Evolutionary conservation across 352 stramenopile species (phyloP), one percentile per base, ranked within the genome.

Genomic region (Phytopythium helicoides): DNA sequence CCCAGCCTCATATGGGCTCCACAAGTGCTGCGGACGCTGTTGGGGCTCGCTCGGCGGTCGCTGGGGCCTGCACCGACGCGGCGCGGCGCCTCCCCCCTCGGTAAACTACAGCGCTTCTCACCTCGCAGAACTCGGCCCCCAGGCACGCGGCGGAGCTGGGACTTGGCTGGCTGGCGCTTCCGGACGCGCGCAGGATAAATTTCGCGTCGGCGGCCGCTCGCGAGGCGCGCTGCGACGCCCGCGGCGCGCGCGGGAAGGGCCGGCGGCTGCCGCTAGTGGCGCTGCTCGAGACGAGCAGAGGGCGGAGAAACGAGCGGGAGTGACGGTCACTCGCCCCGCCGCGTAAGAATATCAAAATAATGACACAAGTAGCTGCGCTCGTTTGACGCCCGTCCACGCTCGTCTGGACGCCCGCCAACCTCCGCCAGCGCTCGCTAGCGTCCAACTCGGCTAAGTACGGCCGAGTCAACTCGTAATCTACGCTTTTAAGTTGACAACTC

Each of bases 81-180:
- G 44, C 41, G 8, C n/a, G 15, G 18, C 34, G 28, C 28, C 28
- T 19, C 37, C 57, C 54, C 57, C 49, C 44, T 66, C 40, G 26
- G 47, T 71, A 73, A 73, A 66, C 56, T 75, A 73, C 66, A 33
- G 33, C 25, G 10, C 50, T 66, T 60, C 62, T 68, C 75, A 79
- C 69, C 69, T 79, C 23, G 50, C 23, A 35, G 19, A 33, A 12
- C 23, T 44, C 52, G 54, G 47, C 39, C 55, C 21, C 59, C 54
- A 72, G 38, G 68, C 28, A 60, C 25, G 21, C 58, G 12, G 47
- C 46, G 37, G 40, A 42, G 56, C 46, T 18, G 37, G 25, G 46
- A 31, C 26, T 49, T 46, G 41, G 12, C 49, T 49, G 58, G 35
- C 34, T 58, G 39, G 52, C 34, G 60, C 47, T 56, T 65, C 34